Evolutionary conservation across 176 grass and related monocot genomes (phyloP).

Genomic region (Sorghum bicolor): Sorghum_bicolor_NCBIv3 NC_012875.2:56668501-56669000

Average conservation of each 20-base stretch:
- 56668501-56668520: neutral
- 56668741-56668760: neutral
- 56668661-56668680: neutral
- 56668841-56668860: slow-evolving; percentile 2
- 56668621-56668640: neutral
- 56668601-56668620: neutral
- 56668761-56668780: neutral
- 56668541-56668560: neutral
- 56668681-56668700: neutral
- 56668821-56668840: neutral
- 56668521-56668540: neutral
- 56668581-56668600: neutral
- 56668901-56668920: too few relatives aligned
- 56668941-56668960: too few relatives aligned
- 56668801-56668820: slow-evolving; percentile 25
- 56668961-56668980: too few relatives aligned
- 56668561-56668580: neutral
- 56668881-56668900: too few relatives aligned
- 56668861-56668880: neutral
- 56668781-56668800: slow-evolving; percentile 2
- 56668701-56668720: neutral
- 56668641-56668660: neutral
- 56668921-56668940: too few relatives aligned
- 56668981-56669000: too few relatives aligned
- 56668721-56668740: neutral